Percentiles rank a stretch among this genome's conserved stretches.
Evolutionary conservation across 139 green algal genomes (phyloP).

Genomic region (Marvania coccoides): DNA sequence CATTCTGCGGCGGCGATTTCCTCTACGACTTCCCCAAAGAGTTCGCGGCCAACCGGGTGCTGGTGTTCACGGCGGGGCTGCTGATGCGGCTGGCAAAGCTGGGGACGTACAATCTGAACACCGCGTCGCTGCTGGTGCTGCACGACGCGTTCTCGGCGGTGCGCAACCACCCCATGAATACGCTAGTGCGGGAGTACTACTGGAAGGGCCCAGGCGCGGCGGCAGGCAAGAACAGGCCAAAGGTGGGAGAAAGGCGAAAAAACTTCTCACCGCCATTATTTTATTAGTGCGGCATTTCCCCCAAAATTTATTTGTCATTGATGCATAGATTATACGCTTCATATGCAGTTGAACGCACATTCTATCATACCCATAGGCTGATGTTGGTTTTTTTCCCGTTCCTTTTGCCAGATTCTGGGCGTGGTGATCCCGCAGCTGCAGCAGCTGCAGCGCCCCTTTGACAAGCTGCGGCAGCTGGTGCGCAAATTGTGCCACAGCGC

Average conservation of each 20-base stretch:
- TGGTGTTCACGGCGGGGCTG: constrained; percentile 28
- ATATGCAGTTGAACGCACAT: background rate
- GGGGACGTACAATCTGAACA: constrained; percentile 8
- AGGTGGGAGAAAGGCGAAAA: background rate
- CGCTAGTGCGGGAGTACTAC: constrained; percentile 21
- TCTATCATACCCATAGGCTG: background rate
- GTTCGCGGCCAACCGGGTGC: constrained; percentile 5
- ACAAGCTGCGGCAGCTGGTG: constrained; percentile 27
- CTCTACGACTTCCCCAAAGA: constrained; percentile 21
- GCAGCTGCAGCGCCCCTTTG: constrained; percentile 24
- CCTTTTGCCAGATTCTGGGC: constrained; percentile 20
- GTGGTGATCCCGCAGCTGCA: constrained; percentile 23
- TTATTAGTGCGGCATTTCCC: background rate
- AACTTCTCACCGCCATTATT: background rate
- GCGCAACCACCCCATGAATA: constrained; percentile 33
- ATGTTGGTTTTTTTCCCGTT: background rate
- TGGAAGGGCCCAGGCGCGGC: constrained; percentile 2
- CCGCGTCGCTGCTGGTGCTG: constrained; percentile 17
- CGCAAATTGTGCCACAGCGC: constrained; percentile 29
- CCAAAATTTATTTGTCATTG: too few species aligned
- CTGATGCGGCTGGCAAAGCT: constrained; percentile 29
- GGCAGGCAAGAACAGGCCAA: background rate
- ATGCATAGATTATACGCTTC: too few species aligned
- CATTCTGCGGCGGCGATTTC: constrained; percentile 29
- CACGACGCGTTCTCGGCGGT: constrained; percentile 16